phyloP scores from a whole-genome alignment of 306 rosid species.

The Cyamopsis tetragonoloba region DNA sequence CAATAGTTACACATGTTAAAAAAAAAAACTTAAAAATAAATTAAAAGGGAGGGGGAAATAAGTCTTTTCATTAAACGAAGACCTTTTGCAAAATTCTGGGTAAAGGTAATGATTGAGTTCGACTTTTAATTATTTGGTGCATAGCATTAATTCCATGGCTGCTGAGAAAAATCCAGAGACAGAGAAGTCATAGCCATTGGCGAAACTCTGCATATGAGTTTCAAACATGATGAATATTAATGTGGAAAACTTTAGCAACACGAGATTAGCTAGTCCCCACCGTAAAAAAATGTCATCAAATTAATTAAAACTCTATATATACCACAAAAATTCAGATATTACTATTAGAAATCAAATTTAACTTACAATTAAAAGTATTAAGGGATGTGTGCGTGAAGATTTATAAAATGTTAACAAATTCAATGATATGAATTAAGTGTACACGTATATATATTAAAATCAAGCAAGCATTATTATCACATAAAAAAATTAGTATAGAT shows the following conservation, averaged over 20 bases:
- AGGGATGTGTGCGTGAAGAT: too few relatives aligned
- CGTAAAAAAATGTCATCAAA: neutral
- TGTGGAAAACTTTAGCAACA: neutral
- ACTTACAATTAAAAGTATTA: neutral
- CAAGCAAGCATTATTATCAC: conserved; percentile 5
- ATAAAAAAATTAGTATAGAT: neutral
- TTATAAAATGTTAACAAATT: neutral
- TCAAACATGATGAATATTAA: conserved; percentile 8
- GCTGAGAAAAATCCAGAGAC: conserved; percentile 23
- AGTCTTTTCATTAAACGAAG: neutral
- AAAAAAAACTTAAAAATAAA: too few relatives aligned
- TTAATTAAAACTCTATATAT: neutral
- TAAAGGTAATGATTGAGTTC: conserved; percentile 21
- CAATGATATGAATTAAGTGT: neutral
- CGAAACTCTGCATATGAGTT: neutral
- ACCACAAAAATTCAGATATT: neutral
- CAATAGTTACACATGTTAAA: too few relatives aligned
- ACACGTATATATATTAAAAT: too few relatives aligned
- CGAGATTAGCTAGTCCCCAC: too few relatives aligned
- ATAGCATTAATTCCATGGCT: conserved; percentile 24
- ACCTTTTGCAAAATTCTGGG: neutral
- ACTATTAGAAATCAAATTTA: neutral
- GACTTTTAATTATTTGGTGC: conserved; percentile 30
- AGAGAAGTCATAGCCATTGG: neutral
- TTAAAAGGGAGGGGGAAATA: too few relatives aligned